phyloP scores from a whole-genome alignment of 163 green algal species.

The Scenedesmus sp. region DNA sequence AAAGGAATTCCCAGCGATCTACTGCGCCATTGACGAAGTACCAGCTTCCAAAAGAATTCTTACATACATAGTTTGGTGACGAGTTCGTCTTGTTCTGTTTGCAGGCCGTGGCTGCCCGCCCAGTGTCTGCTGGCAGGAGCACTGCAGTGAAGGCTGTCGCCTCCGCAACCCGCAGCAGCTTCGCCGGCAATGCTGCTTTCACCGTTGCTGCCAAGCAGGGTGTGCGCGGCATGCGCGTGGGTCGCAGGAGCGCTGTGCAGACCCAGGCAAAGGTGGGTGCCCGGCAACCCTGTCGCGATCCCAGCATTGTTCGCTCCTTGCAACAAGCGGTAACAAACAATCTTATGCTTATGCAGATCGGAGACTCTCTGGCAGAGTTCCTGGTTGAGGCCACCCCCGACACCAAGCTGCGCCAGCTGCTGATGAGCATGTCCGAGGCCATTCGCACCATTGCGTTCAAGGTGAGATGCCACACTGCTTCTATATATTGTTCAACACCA shows the following conservation, averaged over 20 bases:
- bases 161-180: constrained; percentile 32
- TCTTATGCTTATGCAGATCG: constrained; percentile 71
- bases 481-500: background rate
- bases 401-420: constrained; percentile 89
- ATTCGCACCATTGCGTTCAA: constrained; percentile 96
- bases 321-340: background rate
- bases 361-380: constrained; percentile 94
- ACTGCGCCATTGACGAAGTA: background rate
- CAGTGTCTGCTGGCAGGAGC: constrained; percentile 7
- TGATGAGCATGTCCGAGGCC: constrained; percentile 94
- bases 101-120: constrained; percentile 23
- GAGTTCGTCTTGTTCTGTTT: background rate
- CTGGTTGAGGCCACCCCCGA: constrained; percentile 88
- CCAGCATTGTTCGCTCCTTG: too few relatives aligned
- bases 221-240: constrained; percentile 32
- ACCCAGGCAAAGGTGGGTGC: constrained; percentile 45
- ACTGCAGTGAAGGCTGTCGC: constrained; percentile 37
- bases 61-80: background rate
- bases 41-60: background rate
- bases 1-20: background rate
- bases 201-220: constrained; percentile 22
- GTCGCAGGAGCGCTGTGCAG: constrained; percentile 35
- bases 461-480: constrained; percentile 60
- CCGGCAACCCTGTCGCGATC: background rate
- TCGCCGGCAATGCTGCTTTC: constrained; percentile 41